A percentile compares a stretch with the other conserved stretches of the same genome.
Conservation (phyloP, 1,284 basidiomycete genomes). For the Cutaneotrichosporon sp. region DNA sequence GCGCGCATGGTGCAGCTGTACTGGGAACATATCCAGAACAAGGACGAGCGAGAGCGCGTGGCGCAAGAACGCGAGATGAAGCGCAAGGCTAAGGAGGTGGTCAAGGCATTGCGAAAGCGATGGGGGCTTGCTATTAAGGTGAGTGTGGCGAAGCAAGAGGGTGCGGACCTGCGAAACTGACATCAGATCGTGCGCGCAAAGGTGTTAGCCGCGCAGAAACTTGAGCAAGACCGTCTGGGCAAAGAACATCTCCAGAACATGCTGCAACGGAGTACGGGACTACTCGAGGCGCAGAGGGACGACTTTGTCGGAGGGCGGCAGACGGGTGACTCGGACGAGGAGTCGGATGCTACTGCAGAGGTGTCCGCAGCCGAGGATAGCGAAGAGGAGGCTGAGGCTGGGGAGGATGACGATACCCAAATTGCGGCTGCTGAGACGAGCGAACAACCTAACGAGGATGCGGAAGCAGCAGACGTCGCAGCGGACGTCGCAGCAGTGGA, state of each 20-base stretch:
- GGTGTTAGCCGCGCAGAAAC: slow-evolving; percentile 56
- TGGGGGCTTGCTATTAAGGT: slow-evolving; percentile 90
- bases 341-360: slow-evolving; percentile 29
- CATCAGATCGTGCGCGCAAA: slow-evolving; percentile 70
- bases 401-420: slow-evolving; percentile 8
- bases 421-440: too few relatives aligned
- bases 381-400: slow-evolving; percentile 35
- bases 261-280: slow-evolving; percentile 79
- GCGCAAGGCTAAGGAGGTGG: slow-evolving; percentile 67
- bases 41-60: slow-evolving; percentile 59
- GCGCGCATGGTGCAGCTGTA: slow-evolving; percentile 67
- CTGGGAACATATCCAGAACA: slow-evolving; percentile 64
- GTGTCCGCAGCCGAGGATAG: slow-evolving; percentile 32
- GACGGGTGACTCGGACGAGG: slow-evolving; percentile 20
- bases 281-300: slow-evolving; percentile 75
- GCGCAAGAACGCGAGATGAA: slow-evolving; percentile 67
- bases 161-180: too few relatives aligned
- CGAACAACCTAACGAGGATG: slow-evolving; percentile 12
- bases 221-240: slow-evolving; percentile 63
- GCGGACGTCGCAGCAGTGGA: background rate
- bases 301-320: slow-evolving; percentile 54
- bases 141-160: too few relatives aligned
- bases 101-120: slow-evolving; percentile 54
- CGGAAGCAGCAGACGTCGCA: background rate
- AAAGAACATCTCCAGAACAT: slow-evolving; percentile 86